phyloP scores from a whole-genome alignment of 2,329 filamentous ascomycete species.

The Colletotrichum euphorbiae region DNA sequence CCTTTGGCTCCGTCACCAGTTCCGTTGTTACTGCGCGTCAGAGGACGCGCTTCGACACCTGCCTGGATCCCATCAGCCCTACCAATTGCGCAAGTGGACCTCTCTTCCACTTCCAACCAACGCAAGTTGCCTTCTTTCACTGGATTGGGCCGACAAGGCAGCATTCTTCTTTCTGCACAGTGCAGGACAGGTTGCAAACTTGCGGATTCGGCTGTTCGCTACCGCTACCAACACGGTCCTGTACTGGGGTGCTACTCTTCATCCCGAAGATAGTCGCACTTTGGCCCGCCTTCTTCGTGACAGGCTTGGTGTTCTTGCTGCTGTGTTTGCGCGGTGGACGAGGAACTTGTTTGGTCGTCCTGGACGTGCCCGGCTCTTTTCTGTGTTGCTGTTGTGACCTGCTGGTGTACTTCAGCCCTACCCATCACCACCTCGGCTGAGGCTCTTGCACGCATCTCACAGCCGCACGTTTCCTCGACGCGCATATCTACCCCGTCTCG shows the following conservation, averaged over 20 bases:
- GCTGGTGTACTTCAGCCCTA: conserved; percentile 25
- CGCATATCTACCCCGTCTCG: conserved; percentile 6
- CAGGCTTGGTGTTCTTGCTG: conserved; percentile 1
- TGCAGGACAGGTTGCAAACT: not conserved
- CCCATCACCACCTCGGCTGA: conserved; percentile 23
- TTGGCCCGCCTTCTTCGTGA: not conserved
- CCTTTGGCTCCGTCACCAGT: conserved; percentile 2
- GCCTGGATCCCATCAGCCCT: conserved; percentile 2
- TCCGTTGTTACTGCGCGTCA: conserved; percentile 1
- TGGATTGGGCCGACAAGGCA: not conserved
- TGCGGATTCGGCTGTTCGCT: not conserved
- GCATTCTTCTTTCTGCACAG: not conserved
- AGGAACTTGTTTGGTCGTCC: not conserved
- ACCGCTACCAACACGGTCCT: not conserved
- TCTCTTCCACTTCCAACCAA: too few species aligned
- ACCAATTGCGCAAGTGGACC: not conserved
- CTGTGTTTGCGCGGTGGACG: conserved; percentile 14
- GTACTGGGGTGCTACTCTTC: not conserved
- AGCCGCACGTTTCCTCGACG: not conserved
- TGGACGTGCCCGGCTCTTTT: conserved; percentile 4
- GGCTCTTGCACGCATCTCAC: conserved; percentile 30
- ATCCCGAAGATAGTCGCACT: not conserved
- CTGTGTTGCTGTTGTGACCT: conserved; percentile 3
- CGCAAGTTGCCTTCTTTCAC: not conserved
- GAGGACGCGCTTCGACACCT: not conserved